Base-by-base conservation (phyloP, 2,329 filamentous ascomycete genomes). In the Akanthomyces muscarius region DNA sequence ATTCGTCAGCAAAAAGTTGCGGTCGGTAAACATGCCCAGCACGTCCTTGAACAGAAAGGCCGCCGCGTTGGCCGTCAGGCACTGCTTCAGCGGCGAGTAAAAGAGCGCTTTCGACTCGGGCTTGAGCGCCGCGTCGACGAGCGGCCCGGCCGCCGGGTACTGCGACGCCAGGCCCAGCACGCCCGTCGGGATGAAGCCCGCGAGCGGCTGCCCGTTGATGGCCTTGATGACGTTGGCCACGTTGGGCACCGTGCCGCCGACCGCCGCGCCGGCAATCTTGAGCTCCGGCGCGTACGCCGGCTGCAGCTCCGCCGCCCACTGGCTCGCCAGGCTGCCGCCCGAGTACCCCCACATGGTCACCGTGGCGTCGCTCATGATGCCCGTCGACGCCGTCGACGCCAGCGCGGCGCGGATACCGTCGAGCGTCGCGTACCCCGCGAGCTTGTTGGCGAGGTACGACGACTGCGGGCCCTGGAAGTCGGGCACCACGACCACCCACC, bases 321-420 rank as follows among this genome's bases (percentile, higher is more conserved):
- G 42, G 14, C 30, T 63, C 11, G 61, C 61, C 18, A 63, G 28
- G 23, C 52, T 41, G 47, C 61, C 54, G 14, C 54, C 54, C 33
- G 61, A 63, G 54, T 63, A 59, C 2, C 61, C 61, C 80, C 80
- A 84, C 54, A 83, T 70, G 0, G 76, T 74, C 50, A 76, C 68
- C 8, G 65, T 69, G 0, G 75, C 70, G n/a, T 72, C 67, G 4
- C 63, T 18, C 7, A 67, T 63, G 53, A 77, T 61, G 3, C 69
- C 66, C 18, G 74, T 63, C 14, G 36, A 28, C 11, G 21, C 21
- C 6, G 44, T 23, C 14, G 53, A 63, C 4, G n/a, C 4, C 16
- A 57, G 30, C 13, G 61, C 47, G 5, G 61, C 61, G 16, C 61
- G 61, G 23, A 63, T 50, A 36, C 61, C 62, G 44, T 59, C 56